A percentile compares a stretch with the other conserved stretches of the same genome.
Conservation (phyloP, 371 early-diverging fungal genomes). For the Haplosporangium sp. region DNA sequence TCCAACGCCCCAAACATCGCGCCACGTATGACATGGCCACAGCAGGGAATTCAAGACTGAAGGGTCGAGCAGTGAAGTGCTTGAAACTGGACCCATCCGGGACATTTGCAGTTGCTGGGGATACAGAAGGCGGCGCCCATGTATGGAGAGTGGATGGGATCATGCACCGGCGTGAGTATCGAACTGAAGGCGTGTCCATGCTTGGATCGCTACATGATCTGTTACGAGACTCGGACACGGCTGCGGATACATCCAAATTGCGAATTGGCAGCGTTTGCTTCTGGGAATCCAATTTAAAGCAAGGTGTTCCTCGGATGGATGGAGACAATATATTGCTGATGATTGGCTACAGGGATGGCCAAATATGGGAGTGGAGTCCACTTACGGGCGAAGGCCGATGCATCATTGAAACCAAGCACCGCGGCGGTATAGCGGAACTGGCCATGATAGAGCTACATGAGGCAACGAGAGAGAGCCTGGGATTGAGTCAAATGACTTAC, state of each 20-base stretch:
- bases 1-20: conserved; percentile 2
- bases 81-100: conserved; percentile 34
- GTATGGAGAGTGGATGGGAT: conserved; percentile 24
- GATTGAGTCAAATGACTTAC: conserved; percentile 12
- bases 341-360: conserved; percentile 48
- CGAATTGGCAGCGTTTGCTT: conserved; percentile 17
- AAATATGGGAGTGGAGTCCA: conserved; percentile 43
- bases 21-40: not conserved
- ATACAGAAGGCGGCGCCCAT: conserved; percentile 27
- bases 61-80: conserved; percentile 24
- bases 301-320: not conserved
- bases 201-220: conserved; percentile 7
- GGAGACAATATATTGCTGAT: conserved; percentile 1
- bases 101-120: conserved; percentile 30
- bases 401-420: conserved; percentile 26
- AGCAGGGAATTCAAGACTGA: conserved; percentile 1
- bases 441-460: conserved; percentile 13
- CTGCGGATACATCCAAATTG: conserved; percentile 12
- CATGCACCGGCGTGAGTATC: not conserved
- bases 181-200: conserved; percentile 1
- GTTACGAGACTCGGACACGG: conserved; percentile 1
- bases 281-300: conserved; percentile 3
- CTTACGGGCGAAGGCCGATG: conserved; percentile 14
- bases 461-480: conserved; percentile 16
- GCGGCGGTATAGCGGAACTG: conserved; percentile 43